Conservation (phyloP, 176 grass and related monocot genomes). For the Avena atlantica region DNA sequence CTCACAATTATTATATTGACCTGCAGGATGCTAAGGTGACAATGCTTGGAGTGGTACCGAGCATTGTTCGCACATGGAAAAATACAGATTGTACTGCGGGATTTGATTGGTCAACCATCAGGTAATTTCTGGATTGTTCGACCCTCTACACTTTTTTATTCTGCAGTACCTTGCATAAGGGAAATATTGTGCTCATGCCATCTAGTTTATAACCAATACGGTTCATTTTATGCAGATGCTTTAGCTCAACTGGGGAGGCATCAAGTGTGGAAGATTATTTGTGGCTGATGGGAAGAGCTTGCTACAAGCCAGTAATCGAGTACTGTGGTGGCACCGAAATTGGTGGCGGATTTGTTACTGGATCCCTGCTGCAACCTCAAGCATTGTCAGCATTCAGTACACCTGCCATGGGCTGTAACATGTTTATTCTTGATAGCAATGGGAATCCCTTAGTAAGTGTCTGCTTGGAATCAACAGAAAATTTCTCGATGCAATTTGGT, state of each 20-base stretch:
- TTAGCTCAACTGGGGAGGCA: slow-evolving; percentile 94
- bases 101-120: slow-evolving; percentile 85
- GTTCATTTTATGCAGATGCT: slow-evolving; percentile 63
- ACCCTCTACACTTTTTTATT: slow-evolving; percentile 34
- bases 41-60: slow-evolving; percentile 99
- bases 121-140: slow-evolving; percentile 51
- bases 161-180: slow-evolving; percentile 7
- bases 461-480: not conserved
- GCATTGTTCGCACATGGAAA: slow-evolving; percentile 93
- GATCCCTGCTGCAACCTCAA: slow-evolving; percentile 85
- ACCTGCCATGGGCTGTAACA: slow-evolving; percentile 78
- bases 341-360: slow-evolving; percentile 85
- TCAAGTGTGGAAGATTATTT: slow-evolving; percentile 98
- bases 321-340: slow-evolving; percentile 97
- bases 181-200: slow-evolving; percentile 27
- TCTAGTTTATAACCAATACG: slow-evolving; percentile 25
- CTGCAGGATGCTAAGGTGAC: slow-evolving; percentile 93
- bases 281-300: slow-evolving; percentile 96
- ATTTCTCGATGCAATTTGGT: no score
- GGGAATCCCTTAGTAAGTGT: slow-evolving; percentile 79
- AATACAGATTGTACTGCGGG: slow-evolving; percentile 77
- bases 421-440: slow-evolving; percentile 77
- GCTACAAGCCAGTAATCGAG: slow-evolving; percentile 94
- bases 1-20: not conserved
- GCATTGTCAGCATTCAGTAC: slow-evolving; percentile 95